Evolutionary conservation across 2,329 filamentous ascomycete species (phyloP), one percentile per base, ranked within the genome.

Genomic region (Onygenales sp.): DNA sequence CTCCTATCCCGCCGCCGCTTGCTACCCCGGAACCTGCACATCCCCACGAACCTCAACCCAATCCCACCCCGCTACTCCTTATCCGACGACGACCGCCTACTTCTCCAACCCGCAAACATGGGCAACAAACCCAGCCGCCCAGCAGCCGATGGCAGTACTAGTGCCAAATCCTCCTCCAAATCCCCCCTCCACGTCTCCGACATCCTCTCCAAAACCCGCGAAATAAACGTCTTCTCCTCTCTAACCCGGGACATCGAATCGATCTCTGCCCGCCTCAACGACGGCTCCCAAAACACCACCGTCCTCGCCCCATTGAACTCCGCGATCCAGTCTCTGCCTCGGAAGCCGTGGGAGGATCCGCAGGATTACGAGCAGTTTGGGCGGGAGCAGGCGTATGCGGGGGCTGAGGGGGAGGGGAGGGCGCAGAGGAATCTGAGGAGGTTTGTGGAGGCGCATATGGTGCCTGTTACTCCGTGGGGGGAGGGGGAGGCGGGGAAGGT

Each of bases 391-490:
- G 89, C 86, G 1, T 95, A 95, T 65, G 81, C 86, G 47, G 90
- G 89, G 0, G 74, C 78, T 0, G 81, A 82, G 50, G 58, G 90
- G 0, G 80, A 86, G 63, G 84, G 89, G 54, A 78, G 90, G 49
- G 92, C 93, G 7, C 79, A 83, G 57, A 74, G 74, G 59, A 97
- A 97, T 64, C 68, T 97, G 58, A 78, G 79, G 63, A 76, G 80
- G 41, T 97, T 97, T 67, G 88, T 95, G 1, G 85, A 94, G 72
- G 85, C 86, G 45, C 93, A 98, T 71, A 78, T 96, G 51, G 79
- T 97, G 4, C 78, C 83, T 0, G 69, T 9, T 33, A 31, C 31
- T n/a, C 46, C 46, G 17, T 49, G 46, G 46, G 17, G 14, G 35
- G 39, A 31, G 21, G 21, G 38, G 13, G 32, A 44, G 32, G 33